Evolutionary conservation across 495 filamentous ascomycete genomes (phyloP), one percentile per base, ranked within the genome.

Genomic region (Achaetomiella virescens): DNA sequence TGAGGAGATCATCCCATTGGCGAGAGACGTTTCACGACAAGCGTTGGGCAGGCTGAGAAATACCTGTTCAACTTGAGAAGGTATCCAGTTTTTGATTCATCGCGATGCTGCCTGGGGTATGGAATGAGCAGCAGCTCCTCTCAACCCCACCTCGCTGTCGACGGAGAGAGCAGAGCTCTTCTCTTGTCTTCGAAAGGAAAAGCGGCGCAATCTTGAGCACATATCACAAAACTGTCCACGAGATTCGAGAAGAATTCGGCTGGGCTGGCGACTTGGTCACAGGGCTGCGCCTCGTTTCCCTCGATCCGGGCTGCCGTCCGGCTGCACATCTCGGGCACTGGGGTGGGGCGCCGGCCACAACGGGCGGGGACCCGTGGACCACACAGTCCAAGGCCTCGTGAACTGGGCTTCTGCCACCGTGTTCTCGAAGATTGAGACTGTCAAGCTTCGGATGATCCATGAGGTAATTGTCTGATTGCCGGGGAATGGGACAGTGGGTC

Each of bases 281-380:
- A 52, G 18, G 56, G 44, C 49, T 48, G 49, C 36, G 54, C 47
- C 47, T 46, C 41, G 29, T 42, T 14, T 12, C 3, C 22, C 40
- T 12, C 14, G 17, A n/a, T 41, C 22, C n/a, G 22, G 31, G 11
- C 33, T 38, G 38, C 35, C 49, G 20, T 45, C 43, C 22, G 55
- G 27, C 21, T 35, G 20, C 44, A 14, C 14, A n/a, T 33, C 17
- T 36, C 45, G 48, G 47, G 45, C 37, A n/a, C 17, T 48, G 15
- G 21, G 36, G 58, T 54, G 58, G 58, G 44, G 53, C 33, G 17
- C 36, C 48, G 53, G 43, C 42, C 43, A 15, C 12, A 44, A 15
- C 43, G 36, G n/a, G n/a, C n/a, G n/a, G n/a, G 53, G 25, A 27
- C 48, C 17, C 52, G 52, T 52, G 58, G 47, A 52, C 25, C 52